Evolutionary conservation across 139 green algal genomes (phyloP), one percentile per base, ranked within the genome.

Genomic region (Closterium sp.): DNA sequence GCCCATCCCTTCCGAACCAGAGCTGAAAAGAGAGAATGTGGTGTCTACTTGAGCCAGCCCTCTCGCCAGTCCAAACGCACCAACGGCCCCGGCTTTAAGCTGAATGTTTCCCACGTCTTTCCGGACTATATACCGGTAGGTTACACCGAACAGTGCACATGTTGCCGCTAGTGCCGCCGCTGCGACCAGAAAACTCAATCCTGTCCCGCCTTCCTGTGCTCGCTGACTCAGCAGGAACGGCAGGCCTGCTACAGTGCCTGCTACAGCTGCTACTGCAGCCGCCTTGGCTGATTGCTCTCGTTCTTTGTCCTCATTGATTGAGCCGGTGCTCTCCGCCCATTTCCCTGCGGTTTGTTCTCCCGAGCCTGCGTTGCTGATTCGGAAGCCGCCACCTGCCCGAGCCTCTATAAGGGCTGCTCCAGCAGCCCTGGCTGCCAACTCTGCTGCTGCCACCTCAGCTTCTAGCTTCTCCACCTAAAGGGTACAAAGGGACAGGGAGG

Each of bases 251-350:
- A 94, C 11, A 28, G n/a, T 28, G 24, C 92, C 92, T 9, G 87
- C 92, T 24, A 91, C 31, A n/a, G 28, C 92, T 27, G 93, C 85
- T 28, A 95, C 32, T 19, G 92, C 90, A 13, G 34, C 92, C 42
- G 92, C 93, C 32, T 95, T 95, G 30, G 24, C 93, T 27, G 92
- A 95, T 91, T 95, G 9, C 38, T 95, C 31, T 24, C 92, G 50
- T 38, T 95, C 92, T 27, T 29, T 34, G 89, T 31, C 31, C 4
- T 93, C 88, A 28, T 93, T 29, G 91, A 93, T 91, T 10, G 24
- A 13, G 29, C 22, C 87, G 28, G 86, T 92, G 62, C 62, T 79
- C 62, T 1, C 62, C 45, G 28, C 31, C 90, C 90, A 93, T 31
- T 92, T 90, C 9, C 32, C 87, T 27, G 17, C 62, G 24, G 62